Base-by-base conservation (phyloP, 768 basidiomycete genomes). In the Rickenella mellea region DNA sequence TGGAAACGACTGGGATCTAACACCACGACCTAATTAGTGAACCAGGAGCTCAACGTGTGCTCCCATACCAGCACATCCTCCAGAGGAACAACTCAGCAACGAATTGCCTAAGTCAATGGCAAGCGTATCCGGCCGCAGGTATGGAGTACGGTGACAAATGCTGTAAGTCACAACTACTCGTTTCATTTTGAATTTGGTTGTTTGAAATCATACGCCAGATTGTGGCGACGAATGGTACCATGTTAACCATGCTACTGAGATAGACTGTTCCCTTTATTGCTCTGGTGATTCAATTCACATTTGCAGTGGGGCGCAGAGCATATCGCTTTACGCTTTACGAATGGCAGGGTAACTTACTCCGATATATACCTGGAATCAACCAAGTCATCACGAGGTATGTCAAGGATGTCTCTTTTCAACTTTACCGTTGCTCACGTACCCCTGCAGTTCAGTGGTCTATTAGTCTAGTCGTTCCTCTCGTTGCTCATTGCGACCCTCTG, bases 401-500 rank as follows among this genome's bases (percentile, higher is more conserved):
- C 62, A 73, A 14, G 61, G 64, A 0, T 84, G 84, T 2, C 67
- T 85, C 25, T 67, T 84, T 39, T 76, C 85, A 9, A 83, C 84
- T 3, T 14, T 14, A 10, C 37, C 48, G 5, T 25, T 21, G 39
- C 22, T 39, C n/a, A n/a, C 19, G 41, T 26, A 31, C 5, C 10
- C 10, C n/a, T n/a, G n/a, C n/a, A 25, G 12, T 39, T 7, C 19
- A 73, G 68, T 67, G 66, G 51, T 55, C 74, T 26, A 62, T 74
- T 14, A 61, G 84, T 2, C 67, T 85, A 25, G 68, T 84, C 40
- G 76, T 85, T 10, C 83, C 84, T 3, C 64, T n/a, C n/a, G n/a
- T n/a, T n/a, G n/a, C 64, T 87, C 44, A 73, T 86, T 27, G 76
- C 81, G 3, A 87, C 85, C 0, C 64, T 89, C 26, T 83, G 85